Evolutionary conservation across 2,329 filamentous ascomycete species (phyloP).

Genomic region (Hirsutella thompsonii): DNA sequence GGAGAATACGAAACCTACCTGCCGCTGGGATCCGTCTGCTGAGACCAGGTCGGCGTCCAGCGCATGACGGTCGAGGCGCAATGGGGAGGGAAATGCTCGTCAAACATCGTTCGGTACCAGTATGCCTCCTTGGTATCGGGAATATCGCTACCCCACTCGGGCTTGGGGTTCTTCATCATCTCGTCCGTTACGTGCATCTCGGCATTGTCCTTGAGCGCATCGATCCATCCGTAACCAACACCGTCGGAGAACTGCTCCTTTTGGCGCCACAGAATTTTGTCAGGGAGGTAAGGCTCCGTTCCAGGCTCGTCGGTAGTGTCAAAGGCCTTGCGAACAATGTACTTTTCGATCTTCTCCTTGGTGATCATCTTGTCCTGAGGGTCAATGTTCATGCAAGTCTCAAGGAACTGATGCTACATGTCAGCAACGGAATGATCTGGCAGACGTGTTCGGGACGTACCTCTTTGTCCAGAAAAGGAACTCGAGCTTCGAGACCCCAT

Average conservation of each 20-base stretch:
- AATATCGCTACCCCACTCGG: conserved; percentile 85
- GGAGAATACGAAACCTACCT: conserved; percentile 36
- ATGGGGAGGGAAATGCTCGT: conserved; percentile 90
- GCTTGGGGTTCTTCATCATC: conserved; percentile 97
- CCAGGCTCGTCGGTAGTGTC: conserved; percentile 81
- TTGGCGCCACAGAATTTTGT: conserved; percentile 93
- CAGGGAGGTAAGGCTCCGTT: conserved; percentile 76
- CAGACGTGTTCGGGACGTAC: conserved; percentile 23
- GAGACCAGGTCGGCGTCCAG: conserved; percentile 96
- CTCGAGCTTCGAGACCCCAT: conserved; percentile 95
- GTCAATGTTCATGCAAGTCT: conserved; percentile 86
- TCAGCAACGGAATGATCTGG: conserved; percentile 3
- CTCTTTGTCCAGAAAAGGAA: conserved; percentile 94
- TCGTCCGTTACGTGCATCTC: conserved; percentile 85
- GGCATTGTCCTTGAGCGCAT: conserved; percentile 88
- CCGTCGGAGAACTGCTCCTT: conserved; percentile 99
- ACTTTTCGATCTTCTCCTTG: conserved; percentile 84
- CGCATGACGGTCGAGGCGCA: conserved; percentile 90
- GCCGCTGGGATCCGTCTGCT: conserved; percentile 91
- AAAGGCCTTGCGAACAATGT: conserved; percentile 95
- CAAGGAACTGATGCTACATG: conserved; percentile 55
- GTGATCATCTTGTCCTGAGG: conserved; percentile 94
- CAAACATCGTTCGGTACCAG: conserved; percentile 98
- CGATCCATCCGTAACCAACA: conserved; percentile 98
- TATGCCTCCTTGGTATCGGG: conserved; percentile 97